These are phyloP conservation scores for Fusarium poae DNA, from an alignment of 2,329 filamentous ascomycete species.

Conservation along the genomic window DNA sequence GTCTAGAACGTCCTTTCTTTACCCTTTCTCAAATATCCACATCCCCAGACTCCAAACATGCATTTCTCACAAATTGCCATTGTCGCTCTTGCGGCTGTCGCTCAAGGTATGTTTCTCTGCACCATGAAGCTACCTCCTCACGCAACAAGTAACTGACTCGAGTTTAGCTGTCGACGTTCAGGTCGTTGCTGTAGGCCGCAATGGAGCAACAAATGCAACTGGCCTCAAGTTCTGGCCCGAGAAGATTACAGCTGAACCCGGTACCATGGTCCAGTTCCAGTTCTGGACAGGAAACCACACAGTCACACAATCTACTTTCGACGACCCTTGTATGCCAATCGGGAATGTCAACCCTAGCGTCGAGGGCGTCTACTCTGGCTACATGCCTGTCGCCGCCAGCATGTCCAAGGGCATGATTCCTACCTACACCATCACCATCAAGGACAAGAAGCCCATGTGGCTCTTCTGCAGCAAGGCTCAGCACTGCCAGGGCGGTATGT, in stretches of 20 bases:
- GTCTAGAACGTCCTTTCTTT: slow-evolving; percentile 46
- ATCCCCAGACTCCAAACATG: slow-evolving; percentile 59
- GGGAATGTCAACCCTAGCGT: slow-evolving; percentile 63
- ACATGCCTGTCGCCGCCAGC: slow-evolving; percentile 71
- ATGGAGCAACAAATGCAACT: slow-evolving; percentile 62
- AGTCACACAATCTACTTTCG: slow-evolving; percentile 81
- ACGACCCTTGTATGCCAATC: slow-evolving; percentile 76
- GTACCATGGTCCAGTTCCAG: slow-evolving; percentile 76
- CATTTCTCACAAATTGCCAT: slow-evolving; percentile 63
- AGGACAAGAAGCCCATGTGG: slow-evolving; percentile 79
- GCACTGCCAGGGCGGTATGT: slow-evolving; percentile 83
- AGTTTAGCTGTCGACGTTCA: slow-evolving; percentile 62
- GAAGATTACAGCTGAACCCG: slow-evolving; percentile 71
- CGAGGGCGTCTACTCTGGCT: slow-evolving; percentile 75
- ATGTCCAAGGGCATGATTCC: slow-evolving; percentile 65
- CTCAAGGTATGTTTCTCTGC: slow-evolving; percentile 56
- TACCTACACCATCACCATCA: slow-evolving; percentile 78
- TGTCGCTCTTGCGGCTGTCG: slow-evolving; percentile 62
- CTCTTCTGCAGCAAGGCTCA: slow-evolving; percentile 80
- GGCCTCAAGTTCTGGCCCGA: slow-evolving; percentile 74
- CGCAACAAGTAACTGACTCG: slow-evolving; percentile 14
- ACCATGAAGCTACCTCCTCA: background rate
- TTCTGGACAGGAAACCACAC: slow-evolving; percentile 80
- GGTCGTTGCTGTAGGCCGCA: slow-evolving; percentile 73
- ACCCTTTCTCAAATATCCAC: slow-evolving; percentile 32